These are phyloP conservation scores for Gelatoporia subvermispora DNA, from an alignment of 768 basidiomycete species.

Conservation along the genomic window DNA sequence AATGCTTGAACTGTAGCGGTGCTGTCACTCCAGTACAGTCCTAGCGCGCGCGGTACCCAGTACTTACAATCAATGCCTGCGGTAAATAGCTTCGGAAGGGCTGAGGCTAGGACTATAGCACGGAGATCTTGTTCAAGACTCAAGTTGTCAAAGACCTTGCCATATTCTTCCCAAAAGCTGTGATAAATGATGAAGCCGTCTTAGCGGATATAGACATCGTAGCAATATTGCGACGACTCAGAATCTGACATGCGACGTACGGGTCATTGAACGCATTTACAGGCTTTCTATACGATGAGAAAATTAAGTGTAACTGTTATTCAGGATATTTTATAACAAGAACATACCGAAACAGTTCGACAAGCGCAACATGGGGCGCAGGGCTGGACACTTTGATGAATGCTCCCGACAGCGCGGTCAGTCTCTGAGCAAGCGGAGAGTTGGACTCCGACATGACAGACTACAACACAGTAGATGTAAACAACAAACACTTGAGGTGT, in stretches of 20 bases:
- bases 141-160: conserved; percentile 54
- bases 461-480: no score
- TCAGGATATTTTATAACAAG: neutral
- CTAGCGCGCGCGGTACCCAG: no score
- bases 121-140: conserved; percentile 52
- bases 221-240: neutral
- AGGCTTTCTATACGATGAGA: conserved; percentile 41
- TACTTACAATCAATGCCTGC: conserved; percentile 77
- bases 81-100: conserved; percentile 67
- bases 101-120: conserved; percentile 69
- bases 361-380: conserved; percentile 32
- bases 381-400: conserved; percentile 33
- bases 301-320: neutral
- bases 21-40: no score
- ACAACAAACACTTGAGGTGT: no score
- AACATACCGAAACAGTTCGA: conserved; percentile 34
- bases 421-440: neutral
- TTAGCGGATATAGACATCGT: neutral
- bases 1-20: conserved; percentile 26
- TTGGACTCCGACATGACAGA: no score
- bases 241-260: conserved; percentile 21
- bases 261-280: conserved; percentile 63
- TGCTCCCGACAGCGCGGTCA: conserved; percentile 13
- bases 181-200: no score
- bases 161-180: conserved; percentile 75